Percentiles rank a stretch among this genome's conserved stretches.
Conservation (phyloP, 768 basidiomycete genomes). For the Leucosporidium yakuticum region DNA sequence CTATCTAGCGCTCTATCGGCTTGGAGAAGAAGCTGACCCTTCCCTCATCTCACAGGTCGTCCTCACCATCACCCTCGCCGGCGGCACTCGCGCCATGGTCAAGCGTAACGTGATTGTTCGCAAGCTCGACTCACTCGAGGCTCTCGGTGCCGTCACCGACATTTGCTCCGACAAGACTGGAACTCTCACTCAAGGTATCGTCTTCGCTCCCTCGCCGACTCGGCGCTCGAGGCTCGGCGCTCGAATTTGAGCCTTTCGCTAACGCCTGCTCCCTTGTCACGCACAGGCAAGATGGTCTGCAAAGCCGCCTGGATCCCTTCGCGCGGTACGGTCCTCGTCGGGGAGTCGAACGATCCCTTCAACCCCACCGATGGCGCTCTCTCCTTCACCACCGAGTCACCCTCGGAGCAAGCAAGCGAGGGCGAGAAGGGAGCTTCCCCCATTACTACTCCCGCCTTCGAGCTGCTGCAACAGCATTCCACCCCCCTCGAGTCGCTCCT, state of each 20-base stretch:
- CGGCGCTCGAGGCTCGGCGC: too few species aligned
- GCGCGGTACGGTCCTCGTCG: constrained; percentile 15
- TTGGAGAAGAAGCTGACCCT: not conserved
- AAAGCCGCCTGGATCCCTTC: constrained; percentile 32
- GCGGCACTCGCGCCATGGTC: constrained; percentile 44
- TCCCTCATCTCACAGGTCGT: not conserved
- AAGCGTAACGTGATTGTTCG: not conserved
- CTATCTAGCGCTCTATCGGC: not conserved
- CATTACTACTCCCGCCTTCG: constrained; percentile 23
- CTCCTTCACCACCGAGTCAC: constrained; percentile 12
- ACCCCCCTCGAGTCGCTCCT: constrained; percentile 37
- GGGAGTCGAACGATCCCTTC: constrained; percentile 23
- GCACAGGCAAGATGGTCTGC: constrained; percentile 47
- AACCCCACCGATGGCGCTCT: constrained; percentile 37
- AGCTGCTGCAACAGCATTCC: constrained; percentile 39
- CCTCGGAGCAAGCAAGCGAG: constrained; percentile 32
- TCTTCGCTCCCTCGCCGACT: not conserved
- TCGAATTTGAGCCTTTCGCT: not conserved
- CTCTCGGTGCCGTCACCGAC: constrained; percentile 46
- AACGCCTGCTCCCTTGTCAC: constrained; percentile 30
- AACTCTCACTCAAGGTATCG: constrained; percentile 43
- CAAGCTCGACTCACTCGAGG: constrained; percentile 40
- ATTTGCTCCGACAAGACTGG: constrained; percentile 49
- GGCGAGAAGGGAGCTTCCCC: not conserved
- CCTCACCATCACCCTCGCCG: not conserved